Evolutionary conservation across 768 basidiomycete genomes (phyloP).

Genomic region (Auriscalpium microsporum): DNA sequence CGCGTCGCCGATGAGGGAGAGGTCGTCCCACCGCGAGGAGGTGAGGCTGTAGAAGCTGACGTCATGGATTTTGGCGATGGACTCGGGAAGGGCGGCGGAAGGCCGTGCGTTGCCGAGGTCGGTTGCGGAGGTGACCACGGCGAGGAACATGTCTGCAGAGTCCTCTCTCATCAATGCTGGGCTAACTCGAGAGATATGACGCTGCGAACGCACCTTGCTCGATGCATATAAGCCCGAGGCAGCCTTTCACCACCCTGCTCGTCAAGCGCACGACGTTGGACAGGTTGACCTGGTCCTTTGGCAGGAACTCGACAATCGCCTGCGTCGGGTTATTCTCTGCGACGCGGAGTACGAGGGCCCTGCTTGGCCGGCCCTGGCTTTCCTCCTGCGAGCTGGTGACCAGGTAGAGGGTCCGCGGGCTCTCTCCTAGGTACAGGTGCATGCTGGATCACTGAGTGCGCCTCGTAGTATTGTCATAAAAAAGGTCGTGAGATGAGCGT

Average conservation of each 20-base stretch:
- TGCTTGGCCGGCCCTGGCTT: conserved; percentile 45
- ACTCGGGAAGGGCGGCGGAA: conserved; percentile 48
- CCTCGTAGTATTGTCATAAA: too few relatives aligned
- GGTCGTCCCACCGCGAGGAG: conserved; percentile 78
- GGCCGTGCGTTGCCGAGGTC: conserved; percentile 68
- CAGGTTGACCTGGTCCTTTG: conserved; percentile 63
- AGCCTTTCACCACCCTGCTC: conserved; percentile 70
- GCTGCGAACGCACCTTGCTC: conserved; percentile 45
- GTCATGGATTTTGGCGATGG: conserved; percentile 76
- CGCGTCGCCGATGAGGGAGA: conserved; percentile 43
- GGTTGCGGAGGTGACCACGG: conserved; percentile 67
- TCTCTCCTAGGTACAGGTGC: conserved; percentile 66
- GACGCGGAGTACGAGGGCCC: conserved; percentile 66
- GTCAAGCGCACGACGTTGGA: conserved; percentile 55
- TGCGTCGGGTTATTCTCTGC: conserved; percentile 44
- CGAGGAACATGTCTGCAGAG: conserved; percentile 71
- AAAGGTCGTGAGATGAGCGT: too few relatives aligned
- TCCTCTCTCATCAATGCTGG: not conserved
- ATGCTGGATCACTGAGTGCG: conserved; percentile 28
- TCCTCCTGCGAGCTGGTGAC: conserved; percentile 65
- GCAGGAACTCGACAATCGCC: conserved; percentile 82
- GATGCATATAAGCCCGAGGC: conserved; percentile 72
- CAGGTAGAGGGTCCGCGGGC: conserved; percentile 64
- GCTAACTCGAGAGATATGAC: too few relatives aligned
- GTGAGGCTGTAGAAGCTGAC: conserved; percentile 87